Conservation (phyloP, 225 moss, liverwort and hornwort species). For the Asterella californica region DNA sequence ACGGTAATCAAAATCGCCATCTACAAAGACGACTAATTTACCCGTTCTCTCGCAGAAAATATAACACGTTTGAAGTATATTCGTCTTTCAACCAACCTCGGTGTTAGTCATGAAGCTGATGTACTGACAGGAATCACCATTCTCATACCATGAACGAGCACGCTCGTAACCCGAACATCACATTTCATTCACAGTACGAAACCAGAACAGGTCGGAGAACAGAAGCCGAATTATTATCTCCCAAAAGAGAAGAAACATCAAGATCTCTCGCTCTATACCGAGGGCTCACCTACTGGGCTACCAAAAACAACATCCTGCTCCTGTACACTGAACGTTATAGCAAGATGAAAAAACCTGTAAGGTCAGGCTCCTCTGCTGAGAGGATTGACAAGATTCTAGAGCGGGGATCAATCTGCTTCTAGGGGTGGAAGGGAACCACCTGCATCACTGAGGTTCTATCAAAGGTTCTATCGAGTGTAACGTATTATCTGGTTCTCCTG, state of each 20-base stretch:
- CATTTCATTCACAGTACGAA: background rate
- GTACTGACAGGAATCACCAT: no score
- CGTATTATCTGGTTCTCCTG: background rate
- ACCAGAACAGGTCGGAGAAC: background rate
- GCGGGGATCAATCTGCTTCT: background rate
- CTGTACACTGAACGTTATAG: slow-evolving; percentile 2
- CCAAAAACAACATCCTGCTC: slow-evolving; percentile 3
- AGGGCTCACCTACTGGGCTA: background rate
- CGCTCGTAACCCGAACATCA: background rate
- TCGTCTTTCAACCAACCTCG: no score
- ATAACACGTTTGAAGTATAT: no score
- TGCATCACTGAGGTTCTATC: background rate
- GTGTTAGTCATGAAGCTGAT: no score
- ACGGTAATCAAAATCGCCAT: no score
- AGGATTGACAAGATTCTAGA: background rate
- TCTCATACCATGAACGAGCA: no score
- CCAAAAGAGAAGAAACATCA: background rate
- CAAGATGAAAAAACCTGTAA: slow-evolving; percentile 13
- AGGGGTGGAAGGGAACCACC: background rate
- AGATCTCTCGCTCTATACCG: slow-evolving; percentile 1
- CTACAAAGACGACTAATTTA: no score
- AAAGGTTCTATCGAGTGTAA: background rate
- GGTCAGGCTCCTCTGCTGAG: background rate
- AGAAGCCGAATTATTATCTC: background rate
- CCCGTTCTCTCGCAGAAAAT: no score